Conservation (phyloP, 164 flowering plant species). For the Houttuynia cordata region DNA sequence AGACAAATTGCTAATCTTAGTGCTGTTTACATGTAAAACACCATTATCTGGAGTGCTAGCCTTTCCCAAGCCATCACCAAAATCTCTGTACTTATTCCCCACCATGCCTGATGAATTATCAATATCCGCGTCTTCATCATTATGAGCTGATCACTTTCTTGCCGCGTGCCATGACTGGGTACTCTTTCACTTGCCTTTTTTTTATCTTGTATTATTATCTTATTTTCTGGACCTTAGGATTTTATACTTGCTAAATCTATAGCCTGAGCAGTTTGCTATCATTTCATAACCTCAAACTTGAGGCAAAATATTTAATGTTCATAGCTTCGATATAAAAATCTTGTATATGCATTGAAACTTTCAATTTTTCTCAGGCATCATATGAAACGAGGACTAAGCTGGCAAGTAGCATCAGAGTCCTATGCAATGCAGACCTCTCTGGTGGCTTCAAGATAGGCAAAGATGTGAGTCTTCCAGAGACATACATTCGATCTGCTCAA, state of each 20-base stretch:
- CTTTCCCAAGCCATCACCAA: too few species aligned
- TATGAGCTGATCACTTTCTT: conserved; percentile 6
- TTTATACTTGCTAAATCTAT: neutral
- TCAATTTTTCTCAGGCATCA: conserved; percentile 6
- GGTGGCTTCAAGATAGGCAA: conserved; percentile 5
- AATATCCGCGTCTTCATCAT: too few species aligned
- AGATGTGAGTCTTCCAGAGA: conserved; percentile 6
- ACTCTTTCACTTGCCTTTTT: neutral
- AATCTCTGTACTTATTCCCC: too few species aligned
- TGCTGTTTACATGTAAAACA: too few species aligned
- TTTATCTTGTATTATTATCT: too few species aligned
- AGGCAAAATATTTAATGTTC: neutral
- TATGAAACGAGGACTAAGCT: conserved; percentile 3
- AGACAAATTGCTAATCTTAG: too few species aligned
- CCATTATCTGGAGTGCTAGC: too few species aligned
- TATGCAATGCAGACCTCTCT: conserved; percentile 7
- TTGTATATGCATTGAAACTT: neutral
- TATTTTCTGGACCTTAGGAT: neutral
- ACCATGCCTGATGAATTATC: too few species aligned
- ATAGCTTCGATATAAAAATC: neutral
- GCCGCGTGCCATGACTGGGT: conserved; percentile 11
- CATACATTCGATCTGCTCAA: neutral
- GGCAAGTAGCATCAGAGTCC: conserved; percentile 4
- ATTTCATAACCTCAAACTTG: too few species aligned
- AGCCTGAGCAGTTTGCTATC: neutral